Conservation (phyloP, 2,329 filamentous ascomycete species). For the Penicillium sclerotigenum region DNA sequence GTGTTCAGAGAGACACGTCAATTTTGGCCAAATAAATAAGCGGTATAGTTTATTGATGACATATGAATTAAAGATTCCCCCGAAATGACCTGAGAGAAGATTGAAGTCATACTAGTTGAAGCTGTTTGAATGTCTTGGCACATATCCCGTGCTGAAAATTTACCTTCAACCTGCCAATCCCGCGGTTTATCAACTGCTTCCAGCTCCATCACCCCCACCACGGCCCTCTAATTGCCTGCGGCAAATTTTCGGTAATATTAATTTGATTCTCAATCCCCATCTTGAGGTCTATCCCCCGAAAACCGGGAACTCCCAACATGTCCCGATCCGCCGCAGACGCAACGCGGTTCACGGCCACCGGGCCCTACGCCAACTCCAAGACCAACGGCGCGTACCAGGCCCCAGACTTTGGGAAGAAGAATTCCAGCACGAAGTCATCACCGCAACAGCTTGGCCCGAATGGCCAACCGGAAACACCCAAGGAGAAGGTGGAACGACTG, state of each 20-base stretch:
- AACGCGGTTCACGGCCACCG: conserved; percentile 51
- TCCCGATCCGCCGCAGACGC: conserved; percentile 49
- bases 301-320: conserved; percentile 29
- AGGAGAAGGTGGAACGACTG: conserved; percentile 66
- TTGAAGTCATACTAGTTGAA: not conserved
- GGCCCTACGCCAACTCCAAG: conserved; percentile 48
- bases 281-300: conserved; percentile 3
- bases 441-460: conserved; percentile 24
- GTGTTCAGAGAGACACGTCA: not conserved
- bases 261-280: not conserved
- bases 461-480: conserved; percentile 57
- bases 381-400: conserved; percentile 33
- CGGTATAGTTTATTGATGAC: not conserved
- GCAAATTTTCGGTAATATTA: not conserved
- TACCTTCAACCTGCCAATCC: conserved; percentile 21
- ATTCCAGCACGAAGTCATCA: conserved; percentile 7
- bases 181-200: conserved; percentile 11
- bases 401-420: conserved; percentile 27
- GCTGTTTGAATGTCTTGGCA: conserved; percentile 26
- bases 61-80: not conserved
- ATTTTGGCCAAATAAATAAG: not conserved
- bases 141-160: conserved; percentile 27
- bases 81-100: not conserved
- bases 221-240: not conserved
- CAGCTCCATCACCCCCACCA: conserved; percentile 10